Evolutionary conservation across 148 eudicot species (phyloP).

Genomic region (Agrostemma githago): DNA sequence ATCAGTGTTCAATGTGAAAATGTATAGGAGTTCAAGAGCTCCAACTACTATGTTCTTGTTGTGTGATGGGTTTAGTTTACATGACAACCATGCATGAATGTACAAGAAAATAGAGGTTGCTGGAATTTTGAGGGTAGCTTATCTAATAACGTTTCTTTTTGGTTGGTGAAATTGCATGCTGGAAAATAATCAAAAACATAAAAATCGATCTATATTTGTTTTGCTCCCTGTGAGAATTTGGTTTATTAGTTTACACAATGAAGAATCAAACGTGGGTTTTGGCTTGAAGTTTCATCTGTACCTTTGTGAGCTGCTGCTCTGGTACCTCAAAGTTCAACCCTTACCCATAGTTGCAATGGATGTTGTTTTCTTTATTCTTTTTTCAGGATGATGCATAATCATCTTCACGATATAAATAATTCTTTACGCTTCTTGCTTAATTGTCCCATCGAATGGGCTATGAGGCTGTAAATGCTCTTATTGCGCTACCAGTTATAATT

Average conservation of each 20-base stretch:
- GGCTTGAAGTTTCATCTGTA: background rate
- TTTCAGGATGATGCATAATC: background rate
- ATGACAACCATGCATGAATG: slow-evolving; percentile 2
- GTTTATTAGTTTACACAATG: background rate
- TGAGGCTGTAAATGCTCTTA: background rate
- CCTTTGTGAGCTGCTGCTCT: background rate
- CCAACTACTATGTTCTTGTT: background rate
- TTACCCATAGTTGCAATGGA: background rate
- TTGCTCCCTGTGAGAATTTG: background rate
- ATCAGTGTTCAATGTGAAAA: background rate
- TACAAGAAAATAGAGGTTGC: background rate
- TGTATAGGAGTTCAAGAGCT: slow-evolving; percentile 7
- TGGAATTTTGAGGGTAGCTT: background rate
- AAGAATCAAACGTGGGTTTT: background rate
- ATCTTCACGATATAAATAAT: background rate
- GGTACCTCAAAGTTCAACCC: background rate
- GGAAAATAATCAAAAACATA: background rate
- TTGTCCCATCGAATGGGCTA: background rate
- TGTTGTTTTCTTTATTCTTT: background rate
- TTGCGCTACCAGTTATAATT: background rate
- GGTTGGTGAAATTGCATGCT: slow-evolving; percentile 2
- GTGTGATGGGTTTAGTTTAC: slow-evolving; percentile 1
- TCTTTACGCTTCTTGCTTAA: background rate
- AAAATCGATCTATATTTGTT: background rate
- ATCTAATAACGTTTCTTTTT: background rate